Conservation (phyloP, 768 basidiomycete species). For the Russula lepida region DNA sequence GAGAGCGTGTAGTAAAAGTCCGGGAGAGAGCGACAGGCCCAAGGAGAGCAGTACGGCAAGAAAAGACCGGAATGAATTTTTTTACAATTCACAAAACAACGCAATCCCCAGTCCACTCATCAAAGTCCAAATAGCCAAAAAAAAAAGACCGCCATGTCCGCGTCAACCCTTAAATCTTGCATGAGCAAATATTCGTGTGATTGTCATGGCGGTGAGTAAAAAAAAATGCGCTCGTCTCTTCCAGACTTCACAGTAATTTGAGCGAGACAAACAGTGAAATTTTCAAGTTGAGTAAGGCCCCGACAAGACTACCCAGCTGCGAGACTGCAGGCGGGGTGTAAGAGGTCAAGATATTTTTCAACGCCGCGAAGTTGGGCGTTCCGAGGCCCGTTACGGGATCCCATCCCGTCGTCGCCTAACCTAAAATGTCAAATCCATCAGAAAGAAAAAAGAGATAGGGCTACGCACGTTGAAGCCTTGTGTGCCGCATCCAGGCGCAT, state of each 20-base stretch:
- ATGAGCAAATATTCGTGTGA: neutral
- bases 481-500: constrained; percentile 33
- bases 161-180: neutral
- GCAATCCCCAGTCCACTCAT: neutral
- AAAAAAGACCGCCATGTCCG: neutral
- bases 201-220: neutral
- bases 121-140: neutral
- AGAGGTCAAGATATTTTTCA: constrained; percentile 24
- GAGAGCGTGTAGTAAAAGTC: neutral
- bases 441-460: neutral
- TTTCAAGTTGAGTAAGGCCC: neutral
- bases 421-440: neutral
- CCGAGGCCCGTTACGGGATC: constrained; percentile 31
- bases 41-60: neutral
- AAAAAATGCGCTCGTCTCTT: neutral
- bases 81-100: neutral
- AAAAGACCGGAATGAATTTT: neutral
- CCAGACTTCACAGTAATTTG: neutral
- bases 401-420: constrained; percentile 30
- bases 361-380: constrained; percentile 28
- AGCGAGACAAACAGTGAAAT: neutral
- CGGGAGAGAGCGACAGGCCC: neutral
- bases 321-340: neutral
- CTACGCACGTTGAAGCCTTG: constrained; percentile 27
- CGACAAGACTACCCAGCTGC: neutral